Conservation (phyloP, 2,329 filamentous ascomycete genomes). For the Bimuria novae-zelandiae region DNA sequence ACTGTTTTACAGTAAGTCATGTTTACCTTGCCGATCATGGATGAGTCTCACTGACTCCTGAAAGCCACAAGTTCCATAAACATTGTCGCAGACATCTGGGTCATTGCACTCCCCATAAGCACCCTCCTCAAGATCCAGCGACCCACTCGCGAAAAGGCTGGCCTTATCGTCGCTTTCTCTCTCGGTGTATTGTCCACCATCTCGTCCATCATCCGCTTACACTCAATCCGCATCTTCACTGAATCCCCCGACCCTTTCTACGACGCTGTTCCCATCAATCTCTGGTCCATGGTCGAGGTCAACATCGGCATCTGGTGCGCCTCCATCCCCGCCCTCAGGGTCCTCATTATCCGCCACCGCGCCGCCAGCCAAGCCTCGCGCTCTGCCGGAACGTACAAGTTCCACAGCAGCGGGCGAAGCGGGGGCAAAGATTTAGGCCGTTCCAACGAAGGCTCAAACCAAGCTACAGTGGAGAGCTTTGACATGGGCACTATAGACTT, state of each 20-base stretch:
- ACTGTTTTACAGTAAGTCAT: conserved; percentile 38
- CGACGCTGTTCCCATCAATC: conserved; percentile 82
- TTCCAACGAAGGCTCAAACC: not conserved
- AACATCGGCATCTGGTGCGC: conserved; percentile 87
- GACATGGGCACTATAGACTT: conserved; percentile 1
- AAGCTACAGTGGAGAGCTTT: conserved; percentile 4
- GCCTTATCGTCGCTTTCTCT: conserved; percentile 80
- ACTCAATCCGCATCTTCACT: conserved; percentile 46
- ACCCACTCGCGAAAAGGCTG: conserved; percentile 80
- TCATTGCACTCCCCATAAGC: conserved; percentile 81
- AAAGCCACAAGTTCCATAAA: conserved; percentile 69
- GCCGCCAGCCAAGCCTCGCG: conserved; percentile 8
- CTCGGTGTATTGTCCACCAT: conserved; percentile 88
- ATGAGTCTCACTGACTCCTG: not conserved
- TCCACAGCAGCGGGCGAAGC: conserved; percentile 27
- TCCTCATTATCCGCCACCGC: conserved; percentile 53
- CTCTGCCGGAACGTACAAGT: conserved; percentile 21
- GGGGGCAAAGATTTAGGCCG: conserved; percentile 11
- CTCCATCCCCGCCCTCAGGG: conserved; percentile 86
- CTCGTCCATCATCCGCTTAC: conserved; percentile 70
- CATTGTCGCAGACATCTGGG: conserved; percentile 84
- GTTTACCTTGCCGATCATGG: not conserved
- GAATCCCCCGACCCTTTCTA: conserved; percentile 58
- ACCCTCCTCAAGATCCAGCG: conserved; percentile 83
- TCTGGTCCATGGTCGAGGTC: conserved; percentile 92